Percentiles rank a stretch among this genome's conserved stretches.
phyloP scores from a whole-genome alignment of 352 stramenopile genomes.

The Globisporangium orthogonon region DNA sequence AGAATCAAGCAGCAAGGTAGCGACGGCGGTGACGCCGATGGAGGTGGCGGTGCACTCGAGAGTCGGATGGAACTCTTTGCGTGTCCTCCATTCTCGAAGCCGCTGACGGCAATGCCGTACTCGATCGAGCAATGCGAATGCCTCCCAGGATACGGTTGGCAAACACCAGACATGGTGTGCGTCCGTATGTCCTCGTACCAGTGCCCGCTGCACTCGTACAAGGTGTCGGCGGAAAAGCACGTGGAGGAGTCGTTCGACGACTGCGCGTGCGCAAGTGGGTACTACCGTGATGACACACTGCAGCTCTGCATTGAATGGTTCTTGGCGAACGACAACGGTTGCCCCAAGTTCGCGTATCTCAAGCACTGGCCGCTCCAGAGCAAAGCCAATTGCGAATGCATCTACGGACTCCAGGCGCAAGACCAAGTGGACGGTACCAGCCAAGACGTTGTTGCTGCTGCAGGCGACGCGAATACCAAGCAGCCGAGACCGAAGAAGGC shows the following conservation, averaged over 20 bases:
- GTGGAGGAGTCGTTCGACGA: conserved; percentile 49
- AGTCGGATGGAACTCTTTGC: conserved; percentile 17
- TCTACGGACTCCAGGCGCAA: conserved; percentile 29
- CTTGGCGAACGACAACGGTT: conserved; percentile 55
- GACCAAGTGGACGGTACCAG: neutral
- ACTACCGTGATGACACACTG: conserved; percentile 50
- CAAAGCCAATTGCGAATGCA: conserved; percentile 63
- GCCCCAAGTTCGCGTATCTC: conserved; percentile 50
- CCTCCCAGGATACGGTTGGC: conserved; percentile 67
- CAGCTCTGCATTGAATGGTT: conserved; percentile 60
- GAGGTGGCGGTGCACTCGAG: neutral
- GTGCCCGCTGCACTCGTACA: conserved; percentile 60
- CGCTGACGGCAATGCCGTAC: conserved; percentile 45
- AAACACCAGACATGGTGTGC: conserved; percentile 62
- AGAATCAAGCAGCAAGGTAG: conserved; percentile 17
- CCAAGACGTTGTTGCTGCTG: conserved; percentile 6
- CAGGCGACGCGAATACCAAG: conserved; percentile 15
- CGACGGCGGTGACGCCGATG: conserved; percentile 1
- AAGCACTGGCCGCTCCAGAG: conserved; percentile 75
- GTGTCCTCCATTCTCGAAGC: conserved; percentile 54
- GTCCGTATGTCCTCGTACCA: conserved; percentile 46
- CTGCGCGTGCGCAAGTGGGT: conserved; percentile 65
- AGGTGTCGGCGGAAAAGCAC: conserved; percentile 17
- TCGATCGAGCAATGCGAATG: conserved; percentile 75
- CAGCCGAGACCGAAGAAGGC: conserved; percentile 8